Evolutionary conservation across 2,329 filamentous ascomycete species (phyloP), one percentile per base, ranked within the genome.

Genomic region (Colletotrichum spinosum): DNA sequence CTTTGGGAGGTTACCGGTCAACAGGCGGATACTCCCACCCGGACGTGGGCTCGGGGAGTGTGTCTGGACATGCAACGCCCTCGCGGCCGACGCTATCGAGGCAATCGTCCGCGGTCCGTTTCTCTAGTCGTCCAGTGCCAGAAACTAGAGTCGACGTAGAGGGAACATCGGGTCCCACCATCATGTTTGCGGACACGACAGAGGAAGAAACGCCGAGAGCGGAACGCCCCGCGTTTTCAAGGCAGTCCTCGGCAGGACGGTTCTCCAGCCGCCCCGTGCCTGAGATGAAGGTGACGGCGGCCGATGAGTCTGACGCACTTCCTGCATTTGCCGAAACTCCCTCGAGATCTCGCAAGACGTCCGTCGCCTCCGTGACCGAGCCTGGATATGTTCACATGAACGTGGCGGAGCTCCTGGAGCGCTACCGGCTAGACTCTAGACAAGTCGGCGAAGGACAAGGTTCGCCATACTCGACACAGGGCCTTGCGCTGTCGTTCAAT

Each of bases 401-500:
- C 55, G 82, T 86, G 38, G 77, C 82, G 0, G 80, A 80, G 45
- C 72, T 85, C 33, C 69, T 82, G 1, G 77, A 79, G 11, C 79
- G 79, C 4, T 81, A 83, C 66, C 72, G 77, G 9, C 60, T 74
- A 7, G 60, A 69, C 45, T 67, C 63, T 10, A 60, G 60, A 25
- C 37, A 46, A 10, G 55, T 56, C 12, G 58, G 45, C 12, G 72
- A 69, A 17, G 72, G 75, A 7, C 72, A 69, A 6, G 79, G 79
- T 6, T 84, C 82, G 4, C 76, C 79, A 13, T 86, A 85, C 72
- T 85, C 86, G 3, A 86, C 86, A 25, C 88, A 89, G 56, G 84
- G 87, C 3, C 77, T 93, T 4, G 86, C 92, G 0, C 81, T 97
- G 2, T 93, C 89, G 2, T 97, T 97, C 81, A 97, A 97, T 71